Conservation (phyloP, 129 eudicot genomes). For the Ambrosia artemisiifolia region DNA sequence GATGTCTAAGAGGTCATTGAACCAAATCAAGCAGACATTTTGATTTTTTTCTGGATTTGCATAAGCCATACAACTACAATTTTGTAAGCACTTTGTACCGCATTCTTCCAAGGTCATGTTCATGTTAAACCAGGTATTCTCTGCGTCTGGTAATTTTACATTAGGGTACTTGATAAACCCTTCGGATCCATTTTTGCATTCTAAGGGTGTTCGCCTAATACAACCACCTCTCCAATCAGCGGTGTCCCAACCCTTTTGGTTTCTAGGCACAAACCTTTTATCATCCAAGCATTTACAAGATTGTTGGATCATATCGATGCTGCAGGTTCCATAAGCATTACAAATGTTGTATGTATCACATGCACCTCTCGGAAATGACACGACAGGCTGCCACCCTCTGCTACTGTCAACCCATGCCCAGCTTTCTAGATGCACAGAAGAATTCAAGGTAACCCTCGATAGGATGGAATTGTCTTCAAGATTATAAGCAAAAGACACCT, state of each 20-base stretch:
- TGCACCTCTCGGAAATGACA: slow-evolving; percentile 19
- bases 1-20: slow-evolving; percentile 20
- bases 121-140: slow-evolving; percentile 24
- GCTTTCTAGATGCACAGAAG: background rate
- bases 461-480: slow-evolving; percentile 4
- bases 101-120: slow-evolving; percentile 28
- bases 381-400: slow-evolving; percentile 27
- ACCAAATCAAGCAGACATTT: slow-evolving; percentile 34
- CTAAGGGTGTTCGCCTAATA: slow-evolving; percentile 35
- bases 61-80: slow-evolving; percentile 38
- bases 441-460: slow-evolving; percentile 1
- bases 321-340: slow-evolving; percentile 51
- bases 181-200: slow-evolving; percentile 6
- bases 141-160: slow-evolving; percentile 49
- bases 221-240: slow-evolving; percentile 62
- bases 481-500: background rate
- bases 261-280: slow-evolving; percentile 39
- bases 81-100: slow-evolving; percentile 6
- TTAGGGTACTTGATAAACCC: slow-evolving; percentile 26
- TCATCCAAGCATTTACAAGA: slow-evolving; percentile 43
- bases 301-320: background rate
- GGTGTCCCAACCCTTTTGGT: slow-evolving; percentile 32
- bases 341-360: slow-evolving; percentile 53
- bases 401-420: slow-evolving; percentile 19
- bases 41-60: slow-evolving; percentile 13